A percentile compares a stretch with the other conserved stretches of the same genome.
Evolutionary conservation across 345 rosid genomes (phyloP).

Genomic region (Hibiscus syriacus): DNA sequence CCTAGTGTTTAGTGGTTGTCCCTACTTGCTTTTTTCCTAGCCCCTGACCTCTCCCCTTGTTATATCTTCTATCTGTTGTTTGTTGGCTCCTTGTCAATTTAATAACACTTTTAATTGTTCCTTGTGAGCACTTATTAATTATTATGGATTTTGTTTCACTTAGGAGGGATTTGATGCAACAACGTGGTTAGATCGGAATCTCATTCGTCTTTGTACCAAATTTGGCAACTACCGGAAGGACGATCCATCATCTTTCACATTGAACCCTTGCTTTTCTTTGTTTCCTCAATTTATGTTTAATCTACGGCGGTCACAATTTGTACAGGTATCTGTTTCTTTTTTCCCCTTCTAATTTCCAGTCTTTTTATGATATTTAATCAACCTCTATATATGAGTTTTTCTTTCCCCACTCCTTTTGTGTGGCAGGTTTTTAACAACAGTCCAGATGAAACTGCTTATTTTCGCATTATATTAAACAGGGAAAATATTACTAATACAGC

Average conservation of each 20-base stretch:
- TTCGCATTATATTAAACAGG: conserved; percentile 82
- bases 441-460: conserved; percentile 98
- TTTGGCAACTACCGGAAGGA: conserved; percentile 95
- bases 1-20: not conserved
- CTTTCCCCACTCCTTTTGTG: conserved; percentile 2
- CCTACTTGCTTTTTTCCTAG: not conserved
- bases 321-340: conserved; percentile 51
- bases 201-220: conserved; percentile 87
- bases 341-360: not conserved
- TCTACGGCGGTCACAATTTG: conserved; percentile 91
- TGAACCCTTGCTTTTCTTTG: conserved; percentile 51
- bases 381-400: not conserved
- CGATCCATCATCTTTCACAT: conserved; percentile 85
- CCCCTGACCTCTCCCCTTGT: not conserved
- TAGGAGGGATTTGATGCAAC: conserved; percentile 57
- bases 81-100: not conserved
- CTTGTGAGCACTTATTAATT: not conserved
- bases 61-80: not conserved
- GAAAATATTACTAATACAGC: conserved; percentile 90
- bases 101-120: not conserved
- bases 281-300: conserved; percentile 99
- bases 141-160: conserved; percentile 12
- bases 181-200: conserved; percentile 96
- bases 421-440: conserved; percentile 25
- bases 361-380: conserved; percentile 4